Base-by-base conservation (phyloP, 176 grass and related monocot species). In the Coix lacrymajobi region DNA sequence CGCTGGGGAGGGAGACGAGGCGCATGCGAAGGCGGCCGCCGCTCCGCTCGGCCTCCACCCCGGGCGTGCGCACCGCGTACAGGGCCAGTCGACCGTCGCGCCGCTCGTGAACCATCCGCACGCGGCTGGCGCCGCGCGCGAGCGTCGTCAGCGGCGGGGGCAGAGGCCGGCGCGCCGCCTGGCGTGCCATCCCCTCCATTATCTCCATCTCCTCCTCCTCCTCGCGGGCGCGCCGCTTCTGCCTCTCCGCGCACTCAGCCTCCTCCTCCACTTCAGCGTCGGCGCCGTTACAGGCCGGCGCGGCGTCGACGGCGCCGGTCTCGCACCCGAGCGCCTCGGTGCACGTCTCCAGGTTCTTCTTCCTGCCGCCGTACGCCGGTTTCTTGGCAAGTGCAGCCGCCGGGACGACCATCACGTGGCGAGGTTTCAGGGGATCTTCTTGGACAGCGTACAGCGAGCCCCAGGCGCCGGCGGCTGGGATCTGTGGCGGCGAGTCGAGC, bases 291-390 rank as follows among this genome's bases (percentile, higher is more conserved):
- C 25, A 63, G n/a, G n/a, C n/a, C 6, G 56, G 54, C 3, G 26
- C 17, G 6, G 58, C 48, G 40, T 97, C 92, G 30, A 90, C 40
- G 32, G 78, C 83, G 69, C 94, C 94, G 41, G 78, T 97, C 81
- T 97, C 94, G 65, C 89, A 97, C 31, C 94, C 94, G 68, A 97
- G 83, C 19, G 75, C 86, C 89, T 97, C 94, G 26, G 94, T 97
- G 79, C 87, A 97, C 78, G 65, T 70, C 36, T 91, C 91, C 19
- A 90, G 87, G 89, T 86, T 94, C 65, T 85, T 80, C 80, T 70
- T 86, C 44, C 71, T 84, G 76, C 49, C 66, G n/a, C 77, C 78
- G 78, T 85, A 81, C 30, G 76, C 49, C 3, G 83, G 66, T 66
- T 82, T 89, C 77, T 29, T 85, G 28, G 24, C 58, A 9, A 4